A percentile compares a stretch with the other conserved stretches of the same genome.
These are phyloP conservation scores for Populus euphratica DNA, from an alignment of 345 rosid species.

Conservation along the genomic window DNA sequence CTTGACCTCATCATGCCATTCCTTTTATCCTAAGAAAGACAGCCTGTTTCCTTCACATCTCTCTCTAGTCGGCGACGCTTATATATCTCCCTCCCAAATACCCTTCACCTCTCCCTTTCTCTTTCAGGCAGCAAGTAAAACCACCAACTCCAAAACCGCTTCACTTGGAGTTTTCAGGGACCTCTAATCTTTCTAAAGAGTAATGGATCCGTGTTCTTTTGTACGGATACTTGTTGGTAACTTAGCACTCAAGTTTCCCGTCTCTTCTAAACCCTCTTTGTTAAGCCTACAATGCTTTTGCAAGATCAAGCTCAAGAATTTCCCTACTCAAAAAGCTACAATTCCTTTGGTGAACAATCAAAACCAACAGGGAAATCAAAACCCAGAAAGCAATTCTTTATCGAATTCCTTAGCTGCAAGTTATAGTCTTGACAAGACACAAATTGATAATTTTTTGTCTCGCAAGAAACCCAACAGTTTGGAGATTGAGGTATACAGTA, in stretches of 20 bases:
- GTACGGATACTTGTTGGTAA: slow-evolving; percentile 75
- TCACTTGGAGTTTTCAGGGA: background rate
- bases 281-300: slow-evolving; percentile 45
- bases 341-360: slow-evolving; percentile 30
- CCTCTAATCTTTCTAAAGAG: background rate
- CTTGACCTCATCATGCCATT: background rate
- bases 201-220: slow-evolving; percentile 97
- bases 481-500: slow-evolving; percentile 48
- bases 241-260: slow-evolving; percentile 57
- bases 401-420: slow-evolving; percentile 58
- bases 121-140: background rate
- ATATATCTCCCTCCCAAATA: background rate
- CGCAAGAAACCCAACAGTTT: slow-evolving; percentile 25
- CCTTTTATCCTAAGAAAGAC: slow-evolving; percentile 9
- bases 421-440: slow-evolving; percentile 51
- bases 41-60: slow-evolving; percentile 46
- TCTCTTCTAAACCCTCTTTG: slow-evolving; percentile 30
- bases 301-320: slow-evolving; percentile 55
- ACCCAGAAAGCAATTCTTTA: slow-evolving; percentile 13
- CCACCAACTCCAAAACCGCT: background rate
- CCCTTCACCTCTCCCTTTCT: background rate
- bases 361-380: slow-evolving; percentile 15
- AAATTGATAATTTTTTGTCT: slow-evolving; percentile 35
- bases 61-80: background rate
- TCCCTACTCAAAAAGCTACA: slow-evolving; percentile 43